A percentile compares a stretch with the other conserved stretches of the same genome.
Conservation (phyloP, 2,329 filamentous ascomycete genomes). For the Fusarium tricinctum region DNA sequence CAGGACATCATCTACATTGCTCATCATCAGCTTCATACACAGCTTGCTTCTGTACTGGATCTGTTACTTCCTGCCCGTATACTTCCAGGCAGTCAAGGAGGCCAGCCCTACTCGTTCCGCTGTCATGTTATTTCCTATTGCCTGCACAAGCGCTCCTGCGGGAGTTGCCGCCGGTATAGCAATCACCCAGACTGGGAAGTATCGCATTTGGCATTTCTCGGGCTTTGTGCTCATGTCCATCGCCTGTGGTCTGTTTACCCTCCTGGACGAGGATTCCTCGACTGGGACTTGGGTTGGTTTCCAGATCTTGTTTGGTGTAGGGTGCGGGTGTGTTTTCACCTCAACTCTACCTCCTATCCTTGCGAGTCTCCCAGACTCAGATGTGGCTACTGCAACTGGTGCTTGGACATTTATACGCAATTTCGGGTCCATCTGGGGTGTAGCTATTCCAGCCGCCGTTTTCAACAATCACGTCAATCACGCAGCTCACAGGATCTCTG, state of each 20-base stretch:
- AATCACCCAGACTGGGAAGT: constrained; percentile 52
- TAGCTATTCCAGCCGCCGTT: constrained; percentile 59
- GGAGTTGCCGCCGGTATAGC: constrained; percentile 48
- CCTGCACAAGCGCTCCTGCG: constrained; percentile 47
- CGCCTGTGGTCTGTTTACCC: constrained; percentile 59
- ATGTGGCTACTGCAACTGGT: constrained; percentile 56
- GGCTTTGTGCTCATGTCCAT: constrained; percentile 55
- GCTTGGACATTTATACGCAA: constrained; percentile 62
- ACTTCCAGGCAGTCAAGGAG: constrained; percentile 61
- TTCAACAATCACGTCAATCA: constrained; percentile 48
- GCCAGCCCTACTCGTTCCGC: constrained; percentile 53
- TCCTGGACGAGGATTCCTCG: constrained; percentile 56
- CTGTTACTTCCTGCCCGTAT: constrained; percentile 61
- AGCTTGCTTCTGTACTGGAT: constrained; percentile 53
- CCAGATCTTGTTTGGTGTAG: constrained; percentile 58
- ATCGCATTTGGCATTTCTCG: constrained; percentile 52
- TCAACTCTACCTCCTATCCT: constrained; percentile 60
- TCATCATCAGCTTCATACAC: constrained; percentile 43
- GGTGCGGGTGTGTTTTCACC: constrained; percentile 59
- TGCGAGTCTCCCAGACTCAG: constrained; percentile 55
- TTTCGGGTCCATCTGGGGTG: constrained; percentile 63
- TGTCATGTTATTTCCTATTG: constrained; percentile 50
- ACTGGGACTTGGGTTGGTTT: constrained; percentile 59
- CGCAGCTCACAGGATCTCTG: constrained; percentile 15
- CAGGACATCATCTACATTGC: constrained; percentile 51